phyloP scores from a whole-genome alignment of 1,284 basidiomycete species.

The Marasmius tenuissimus region DNA sequence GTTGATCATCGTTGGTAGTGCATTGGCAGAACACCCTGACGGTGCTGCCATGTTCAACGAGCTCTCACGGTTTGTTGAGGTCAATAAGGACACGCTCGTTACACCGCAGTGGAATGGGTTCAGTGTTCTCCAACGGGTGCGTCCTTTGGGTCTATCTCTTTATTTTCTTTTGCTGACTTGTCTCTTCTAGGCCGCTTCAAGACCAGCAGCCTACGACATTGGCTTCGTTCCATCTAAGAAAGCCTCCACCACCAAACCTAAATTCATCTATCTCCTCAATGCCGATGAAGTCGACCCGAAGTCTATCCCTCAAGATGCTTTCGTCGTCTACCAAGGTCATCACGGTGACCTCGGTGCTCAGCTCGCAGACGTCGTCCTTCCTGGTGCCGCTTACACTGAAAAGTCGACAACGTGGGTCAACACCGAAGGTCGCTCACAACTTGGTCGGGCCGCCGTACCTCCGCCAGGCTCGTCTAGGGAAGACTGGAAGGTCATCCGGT shows the following conservation, averaged over 20 bases:
- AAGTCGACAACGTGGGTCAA: slow-evolving; percentile 96
- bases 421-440: slow-evolving; percentile 92
- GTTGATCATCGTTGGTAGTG: slow-evolving; percentile 91
- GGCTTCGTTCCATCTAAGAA: slow-evolving; percentile 87
- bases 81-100: slow-evolving; percentile 75
- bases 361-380: slow-evolving; percentile 94
- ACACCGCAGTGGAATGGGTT: slow-evolving; percentile 96
- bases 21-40: slow-evolving; percentile 85
- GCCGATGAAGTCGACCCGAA: slow-evolving; percentile 93
- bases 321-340: slow-evolving; percentile 99
- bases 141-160: slow-evolving; percentile 23
- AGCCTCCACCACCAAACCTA: slow-evolving; percentile 78
- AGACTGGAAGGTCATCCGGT: slow-evolving; percentile 99
- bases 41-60: slow-evolving; percentile 80
- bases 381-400: slow-evolving; percentile 95
- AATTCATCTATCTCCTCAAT: slow-evolving; percentile 97
- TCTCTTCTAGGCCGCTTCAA: slow-evolving; percentile 69
- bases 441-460: slow-evolving; percentile 91
- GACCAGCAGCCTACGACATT: slow-evolving; percentile 94
- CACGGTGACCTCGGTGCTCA: slow-evolving; percentile 98
- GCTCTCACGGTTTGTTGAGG: slow-evolving; percentile 80
- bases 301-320: slow-evolving; percentile 91
- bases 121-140: slow-evolving; percentile 88
- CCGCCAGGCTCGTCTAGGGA: slow-evolving; percentile 94
- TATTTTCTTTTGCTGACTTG: neutral